Percentiles rank a stretch among this genome's conserved stretches.
Conservation (phyloP, 2,329 filamentous ascomycete genomes). For the Clarireedia homoeocarpa region DNA sequence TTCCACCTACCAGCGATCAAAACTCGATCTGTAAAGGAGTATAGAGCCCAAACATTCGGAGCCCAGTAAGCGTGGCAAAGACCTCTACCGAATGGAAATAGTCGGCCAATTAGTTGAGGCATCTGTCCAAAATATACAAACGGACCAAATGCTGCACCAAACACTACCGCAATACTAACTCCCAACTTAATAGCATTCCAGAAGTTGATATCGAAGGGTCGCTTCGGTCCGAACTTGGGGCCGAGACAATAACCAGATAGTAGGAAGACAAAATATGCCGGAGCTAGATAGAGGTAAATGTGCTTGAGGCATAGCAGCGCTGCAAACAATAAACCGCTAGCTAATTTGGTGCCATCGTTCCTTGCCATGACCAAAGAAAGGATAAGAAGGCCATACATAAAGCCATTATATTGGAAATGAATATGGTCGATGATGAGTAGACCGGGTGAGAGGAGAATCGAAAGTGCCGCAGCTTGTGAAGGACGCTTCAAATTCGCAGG, state of each 20-base stretch:
- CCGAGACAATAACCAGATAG: slow-evolving; percentile 85
- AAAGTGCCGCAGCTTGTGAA: slow-evolving; percentile 80
- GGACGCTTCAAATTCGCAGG: slow-evolving; percentile 58
- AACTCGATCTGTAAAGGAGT: slow-evolving; percentile 80
- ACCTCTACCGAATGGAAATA: slow-evolving; percentile 91
- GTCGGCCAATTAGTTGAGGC: slow-evolving; percentile 69
- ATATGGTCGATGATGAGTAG: slow-evolving; percentile 97
- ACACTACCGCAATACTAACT: slow-evolving; percentile 59
- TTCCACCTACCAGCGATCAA: slow-evolving; percentile 63
- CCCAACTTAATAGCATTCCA: slow-evolving; percentile 80
- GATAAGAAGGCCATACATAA: slow-evolving; percentile 85
- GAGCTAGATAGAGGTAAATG: slow-evolving; percentile 93
- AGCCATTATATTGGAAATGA: slow-evolving; percentile 98
- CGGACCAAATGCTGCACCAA: slow-evolving; percentile 79
- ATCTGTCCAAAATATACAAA: slow-evolving; percentile 78
- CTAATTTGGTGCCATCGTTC: slow-evolving; percentile 63
- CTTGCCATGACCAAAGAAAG: slow-evolving; percentile 79
- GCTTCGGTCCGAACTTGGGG: slow-evolving; percentile 55
- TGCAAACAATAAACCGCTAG: slow-evolving; percentile 78
- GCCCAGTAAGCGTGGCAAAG: slow-evolving; percentile 98
- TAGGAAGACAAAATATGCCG: slow-evolving; percentile 91
- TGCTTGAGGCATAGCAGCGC: slow-evolving; percentile 89
- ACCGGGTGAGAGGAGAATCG: slow-evolving; percentile 83
- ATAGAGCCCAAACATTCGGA: slow-evolving; percentile 93
- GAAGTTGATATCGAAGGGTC: slow-evolving; percentile 67